Evolutionary conservation across 202 grass and related monocot species (phyloP).

Genomic region (Alloteropsis angusta): DNA sequence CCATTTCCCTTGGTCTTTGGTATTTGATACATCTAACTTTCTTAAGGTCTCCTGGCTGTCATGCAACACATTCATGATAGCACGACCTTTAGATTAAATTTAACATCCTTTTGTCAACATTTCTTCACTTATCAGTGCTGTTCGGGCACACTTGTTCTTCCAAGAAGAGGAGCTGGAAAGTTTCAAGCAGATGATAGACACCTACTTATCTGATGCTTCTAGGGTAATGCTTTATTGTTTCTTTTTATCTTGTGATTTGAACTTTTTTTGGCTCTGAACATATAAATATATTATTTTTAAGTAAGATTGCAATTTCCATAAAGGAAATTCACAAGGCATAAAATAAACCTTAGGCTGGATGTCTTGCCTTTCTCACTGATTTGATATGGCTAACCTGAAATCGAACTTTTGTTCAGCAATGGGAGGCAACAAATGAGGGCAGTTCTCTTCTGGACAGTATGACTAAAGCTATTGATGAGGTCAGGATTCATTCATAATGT

Average conservation of each 20-base stretch:
- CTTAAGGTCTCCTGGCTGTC: conserved; percentile 30
- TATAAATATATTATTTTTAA: neutral
- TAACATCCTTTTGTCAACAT: conserved; percentile 45
- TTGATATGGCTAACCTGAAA: neutral
- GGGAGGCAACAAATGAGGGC: conserved; percentile 51
- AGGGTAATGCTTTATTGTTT: conserved; percentile 43
- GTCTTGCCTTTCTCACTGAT: neutral
- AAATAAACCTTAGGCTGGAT: neutral
- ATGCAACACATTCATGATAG: conserved; percentile 41
- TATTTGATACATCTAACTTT: conserved; percentile 18
- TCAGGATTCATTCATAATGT: conserved; percentile 10
- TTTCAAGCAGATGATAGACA: conserved; percentile 81
- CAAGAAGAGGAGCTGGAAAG: conserved; percentile 82
- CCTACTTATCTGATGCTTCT: conserved; percentile 68
- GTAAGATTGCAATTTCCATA: neutral
- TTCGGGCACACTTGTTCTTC: conserved; percentile 81
- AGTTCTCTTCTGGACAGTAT: conserved; percentile 78
- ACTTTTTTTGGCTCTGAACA: neutral
- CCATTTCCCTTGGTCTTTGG: conserved; percentile 65
- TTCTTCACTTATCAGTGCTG: conserved; percentile 68
- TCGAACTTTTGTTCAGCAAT: conserved; percentile 44
- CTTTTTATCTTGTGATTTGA: neutral
- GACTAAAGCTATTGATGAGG: conserved; percentile 88
- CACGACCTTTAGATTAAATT: conserved; percentile 46
- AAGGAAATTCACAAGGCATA: neutral